Conservation (phyloP, 73 alveolate genomes). For the Blepharisma japonicum region DNA sequence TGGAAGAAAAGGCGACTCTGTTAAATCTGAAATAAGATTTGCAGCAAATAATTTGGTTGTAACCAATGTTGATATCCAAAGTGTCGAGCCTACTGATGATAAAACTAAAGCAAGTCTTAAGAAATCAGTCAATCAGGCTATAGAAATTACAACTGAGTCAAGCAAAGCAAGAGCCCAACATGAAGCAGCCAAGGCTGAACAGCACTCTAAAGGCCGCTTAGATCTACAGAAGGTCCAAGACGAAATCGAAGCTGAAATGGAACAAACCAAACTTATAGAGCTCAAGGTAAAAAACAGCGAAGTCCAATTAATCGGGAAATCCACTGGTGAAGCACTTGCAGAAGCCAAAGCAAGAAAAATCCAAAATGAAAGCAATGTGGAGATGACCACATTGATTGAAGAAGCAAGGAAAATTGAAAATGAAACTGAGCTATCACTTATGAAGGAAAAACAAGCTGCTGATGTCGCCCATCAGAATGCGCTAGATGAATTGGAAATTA, state of each 20-base stretch:
- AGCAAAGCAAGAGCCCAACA: constrained; percentile 78
- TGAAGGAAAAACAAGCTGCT: constrained; percentile 42
- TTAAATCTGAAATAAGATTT: constrained; percentile 39
- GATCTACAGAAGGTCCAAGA: constrained; percentile 68
- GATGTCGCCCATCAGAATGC: constrained; percentile 45
- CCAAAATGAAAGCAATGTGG: constrained; percentile 59
- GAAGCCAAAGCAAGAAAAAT: constrained; percentile 58
- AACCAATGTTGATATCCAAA: constrained; percentile 68
- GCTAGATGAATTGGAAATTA: constrained; percentile 65
- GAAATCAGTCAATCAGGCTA: constrained; percentile 61
- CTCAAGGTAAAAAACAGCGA: constrained; percentile 39
- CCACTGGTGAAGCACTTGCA: constrained; percentile 84
- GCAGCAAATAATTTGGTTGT: constrained; percentile 53
- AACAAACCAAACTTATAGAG: constrained; percentile 36
- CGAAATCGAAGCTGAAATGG: constrained; percentile 62
- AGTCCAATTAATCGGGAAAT: constrained; percentile 55
- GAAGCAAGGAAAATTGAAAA: constrained; percentile 62
- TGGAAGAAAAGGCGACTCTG: constrained; percentile 47
- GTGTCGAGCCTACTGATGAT: constrained; percentile 65
- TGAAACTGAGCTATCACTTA: constrained; percentile 49
- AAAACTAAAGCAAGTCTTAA: constrained; percentile 54
- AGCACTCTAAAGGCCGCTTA: constrained; percentile 70
- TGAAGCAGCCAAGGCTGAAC: constrained; percentile 65
- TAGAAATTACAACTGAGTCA: constrained; percentile 76
- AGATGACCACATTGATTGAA: constrained; percentile 56